Conservation (phyloP, 1,284 basidiomycete species). For the Sphagnurus paluster region DNA sequence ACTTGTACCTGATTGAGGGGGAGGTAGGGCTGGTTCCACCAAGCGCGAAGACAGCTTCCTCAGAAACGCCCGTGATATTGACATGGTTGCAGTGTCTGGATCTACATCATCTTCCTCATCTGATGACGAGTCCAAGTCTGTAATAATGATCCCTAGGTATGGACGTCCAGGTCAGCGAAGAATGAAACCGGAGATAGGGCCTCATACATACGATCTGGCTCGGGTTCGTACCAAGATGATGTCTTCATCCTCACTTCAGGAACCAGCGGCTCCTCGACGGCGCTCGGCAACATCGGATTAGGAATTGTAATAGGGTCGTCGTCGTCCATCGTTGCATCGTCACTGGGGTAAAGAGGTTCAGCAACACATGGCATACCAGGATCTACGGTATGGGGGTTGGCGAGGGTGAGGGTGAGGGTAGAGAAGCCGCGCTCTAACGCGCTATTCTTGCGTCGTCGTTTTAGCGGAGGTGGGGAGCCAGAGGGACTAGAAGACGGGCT, state of each 20-base stretch:
- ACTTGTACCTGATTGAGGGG: constrained; percentile 27
- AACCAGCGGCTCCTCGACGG: constrained; percentile 46
- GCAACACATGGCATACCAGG: constrained; percentile 12
- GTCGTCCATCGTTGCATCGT: constrained; percentile 21
- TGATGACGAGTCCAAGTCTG: constrained; percentile 53
- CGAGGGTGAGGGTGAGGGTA: constrained; percentile 44
- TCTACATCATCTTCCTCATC: constrained; percentile 44
- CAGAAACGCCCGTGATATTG: constrained; percentile 50
- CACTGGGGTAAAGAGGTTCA: constrained; percentile 14
- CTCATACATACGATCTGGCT: constrained; percentile 69
- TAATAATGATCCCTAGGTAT: constrained; percentile 56
- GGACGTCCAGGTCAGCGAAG: constrained; percentile 1
- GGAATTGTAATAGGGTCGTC: constrained; percentile 7
- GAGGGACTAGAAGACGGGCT: constrained; percentile 12
- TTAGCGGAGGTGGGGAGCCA: constrained; percentile 30
- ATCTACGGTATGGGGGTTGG: constrained; percentile 10
- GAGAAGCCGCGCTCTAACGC: constrained; percentile 61
- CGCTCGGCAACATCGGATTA: constrained; percentile 34
- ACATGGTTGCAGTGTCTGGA: constrained; percentile 26
- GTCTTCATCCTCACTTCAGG: constrained; percentile 60
- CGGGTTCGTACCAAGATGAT: constrained; percentile 67
- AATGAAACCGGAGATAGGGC: constrained; percentile 1
- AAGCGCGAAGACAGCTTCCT: constrained; percentile 39
- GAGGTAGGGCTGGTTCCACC: constrained; percentile 9
- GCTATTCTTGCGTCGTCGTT: constrained; percentile 49